Percentiles rank a stretch among this genome's conserved stretches.
Evolutionary conservation across 148 eudicot genomes (phyloP).

Genomic region (Drosera capensis): DNA sequence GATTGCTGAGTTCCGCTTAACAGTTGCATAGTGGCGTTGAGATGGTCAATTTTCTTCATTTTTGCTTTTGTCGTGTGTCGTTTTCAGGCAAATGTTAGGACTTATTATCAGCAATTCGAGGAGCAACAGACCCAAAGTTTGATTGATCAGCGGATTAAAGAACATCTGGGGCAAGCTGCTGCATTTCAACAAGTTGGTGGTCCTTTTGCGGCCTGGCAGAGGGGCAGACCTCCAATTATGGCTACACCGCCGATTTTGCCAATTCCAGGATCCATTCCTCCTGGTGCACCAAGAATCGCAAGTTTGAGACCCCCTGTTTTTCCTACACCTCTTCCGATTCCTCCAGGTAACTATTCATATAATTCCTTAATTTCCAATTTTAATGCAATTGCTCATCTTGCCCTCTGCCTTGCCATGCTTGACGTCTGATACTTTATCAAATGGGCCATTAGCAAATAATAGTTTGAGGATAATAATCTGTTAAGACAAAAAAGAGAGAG

Average conservation of each 20-base stretch:
- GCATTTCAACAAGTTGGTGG: constrained; percentile 57
- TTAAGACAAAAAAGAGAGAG: too few species aligned
- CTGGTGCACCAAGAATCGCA: constrained; percentile 25
- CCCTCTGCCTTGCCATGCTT: too few species aligned
- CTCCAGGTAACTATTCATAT: constrained; percentile 22
- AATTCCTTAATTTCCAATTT: not conserved
- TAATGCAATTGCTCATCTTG: too few species aligned
- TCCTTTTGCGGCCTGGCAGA: constrained; percentile 37
- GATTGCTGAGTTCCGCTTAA: too few species aligned
- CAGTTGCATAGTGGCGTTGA: too few species aligned
- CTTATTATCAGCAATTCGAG: constrained; percentile 76
- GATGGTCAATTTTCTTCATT: not conserved
- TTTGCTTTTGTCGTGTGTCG: not conserved
- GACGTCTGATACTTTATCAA: too few species aligned
- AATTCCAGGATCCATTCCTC: constrained; percentile 23
- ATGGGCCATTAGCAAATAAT: too few species aligned
- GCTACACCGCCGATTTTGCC: constrained; percentile 42
- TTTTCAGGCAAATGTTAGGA: constrained; percentile 59
- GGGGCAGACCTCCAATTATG: constrained; percentile 36
- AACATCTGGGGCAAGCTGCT: constrained; percentile 66
- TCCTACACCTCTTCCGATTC: constrained; percentile 53
- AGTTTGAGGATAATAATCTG: too few species aligned
- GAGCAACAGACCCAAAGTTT: constrained; percentile 78
- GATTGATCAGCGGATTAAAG: constrained; percentile 83
- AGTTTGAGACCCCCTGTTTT: constrained; percentile 62